phyloP scores from a whole-genome alignment of 2,329 filamentous ascomycete species.

The Colletotrichum eremochloae region DNA sequence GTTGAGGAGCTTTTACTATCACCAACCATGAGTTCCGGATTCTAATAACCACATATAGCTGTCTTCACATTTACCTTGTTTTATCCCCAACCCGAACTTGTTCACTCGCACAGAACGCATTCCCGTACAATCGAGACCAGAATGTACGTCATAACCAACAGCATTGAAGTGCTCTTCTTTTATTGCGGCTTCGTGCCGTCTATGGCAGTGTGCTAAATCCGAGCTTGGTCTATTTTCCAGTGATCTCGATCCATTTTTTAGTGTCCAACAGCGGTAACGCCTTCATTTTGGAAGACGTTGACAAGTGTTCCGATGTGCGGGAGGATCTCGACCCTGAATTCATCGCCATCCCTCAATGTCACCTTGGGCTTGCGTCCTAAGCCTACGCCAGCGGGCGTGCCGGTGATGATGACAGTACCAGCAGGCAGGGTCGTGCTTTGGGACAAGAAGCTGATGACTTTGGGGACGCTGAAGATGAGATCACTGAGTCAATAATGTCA shows the following conservation, averaged over 20 bases:
- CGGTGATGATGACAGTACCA: slow-evolving; percentile 59
- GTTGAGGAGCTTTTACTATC: no score
- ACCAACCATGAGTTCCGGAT: not conserved
- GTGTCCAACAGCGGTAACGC: slow-evolving; percentile 3
- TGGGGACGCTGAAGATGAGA: slow-evolving; percentile 65
- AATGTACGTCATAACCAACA: no score
- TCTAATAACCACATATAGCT: no score
- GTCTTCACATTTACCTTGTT: not conserved
- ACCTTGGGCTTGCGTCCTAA: slow-evolving; percentile 54
- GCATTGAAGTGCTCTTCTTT: not conserved
- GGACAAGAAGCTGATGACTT: slow-evolving; percentile 58
- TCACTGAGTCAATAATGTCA: slow-evolving; percentile 55
- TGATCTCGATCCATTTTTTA: not conserved
- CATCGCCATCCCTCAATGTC: slow-evolving; percentile 55
- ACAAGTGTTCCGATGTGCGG: slow-evolving; percentile 59
- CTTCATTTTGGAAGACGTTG: slow-evolving; percentile 46
- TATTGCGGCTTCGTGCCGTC: not conserved
- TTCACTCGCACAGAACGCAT: not conserved
- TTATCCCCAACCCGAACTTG: not conserved
- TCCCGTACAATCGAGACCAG: not conserved
- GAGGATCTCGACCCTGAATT: slow-evolving; percentile 59
- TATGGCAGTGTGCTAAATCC: no score
- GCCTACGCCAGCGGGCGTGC: slow-evolving; percentile 58
- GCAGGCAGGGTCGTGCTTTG: slow-evolving; percentile 58
- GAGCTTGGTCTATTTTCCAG: no score